These are phyloP conservation scores for Quercus phellos DNA, from an alignment of 331 rosid species.

Conservation along the genomic window DNA sequence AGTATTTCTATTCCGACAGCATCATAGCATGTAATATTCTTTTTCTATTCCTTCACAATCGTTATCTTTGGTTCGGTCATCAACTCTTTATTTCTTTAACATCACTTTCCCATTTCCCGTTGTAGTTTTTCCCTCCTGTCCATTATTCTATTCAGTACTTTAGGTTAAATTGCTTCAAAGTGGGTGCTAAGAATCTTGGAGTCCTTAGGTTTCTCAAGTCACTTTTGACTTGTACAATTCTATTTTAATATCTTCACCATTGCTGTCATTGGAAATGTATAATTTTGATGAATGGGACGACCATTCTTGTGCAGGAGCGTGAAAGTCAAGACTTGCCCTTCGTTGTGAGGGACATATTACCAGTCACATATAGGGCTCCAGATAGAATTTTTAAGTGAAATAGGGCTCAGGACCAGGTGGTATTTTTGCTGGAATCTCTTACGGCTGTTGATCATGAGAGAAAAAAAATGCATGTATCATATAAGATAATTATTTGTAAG, in stretches of 20 bases:
- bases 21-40: conserved; percentile 36
- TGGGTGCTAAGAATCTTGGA: conserved; percentile 42
- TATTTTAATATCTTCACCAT: conserved; percentile 10
- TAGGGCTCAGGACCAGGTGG: no score
- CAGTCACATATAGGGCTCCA: no score
- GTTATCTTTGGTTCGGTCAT: conserved; percentile 14
- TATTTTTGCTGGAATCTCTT: no score
- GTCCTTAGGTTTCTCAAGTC: conserved; percentile 26
- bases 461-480: no score
- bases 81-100: conserved; percentile 7
- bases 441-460: no score
- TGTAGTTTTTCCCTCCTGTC: conserved; percentile 12
- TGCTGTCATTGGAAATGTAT: conserved; percentile 14
- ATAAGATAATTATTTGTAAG: no score
- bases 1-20: conserved; percentile 62
- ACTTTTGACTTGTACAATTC: conserved; percentile 43
- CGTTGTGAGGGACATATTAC: neutral
- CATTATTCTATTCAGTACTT: conserved; percentile 27
- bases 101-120: neutral
- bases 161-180: conserved; percentile 25
- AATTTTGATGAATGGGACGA: neutral
- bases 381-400: no score
- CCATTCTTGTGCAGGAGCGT: neutral
- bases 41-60: conserved; percentile 13
- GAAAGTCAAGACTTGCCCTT: conserved; percentile 18